phyloP scores from a whole-genome alignment of 352 stramenopile genomes.

The Globisporangium paddicum region DNA sequence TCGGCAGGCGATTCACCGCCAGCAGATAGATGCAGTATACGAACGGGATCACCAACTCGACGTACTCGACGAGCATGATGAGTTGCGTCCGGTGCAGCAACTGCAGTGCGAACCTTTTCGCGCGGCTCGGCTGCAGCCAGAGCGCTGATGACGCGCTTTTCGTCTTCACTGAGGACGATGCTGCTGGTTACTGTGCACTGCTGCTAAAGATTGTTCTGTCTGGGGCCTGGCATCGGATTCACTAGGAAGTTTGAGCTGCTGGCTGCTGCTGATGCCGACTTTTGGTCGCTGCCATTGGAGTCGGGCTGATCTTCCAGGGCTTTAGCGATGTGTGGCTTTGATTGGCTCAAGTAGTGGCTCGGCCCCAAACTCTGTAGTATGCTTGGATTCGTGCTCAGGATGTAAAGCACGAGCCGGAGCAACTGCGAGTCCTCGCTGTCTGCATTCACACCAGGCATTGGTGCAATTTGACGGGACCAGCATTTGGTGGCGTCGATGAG shows the following conservation, averaged over 20 bases:
- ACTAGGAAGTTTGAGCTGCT: not conserved
- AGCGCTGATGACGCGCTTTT: not conserved
- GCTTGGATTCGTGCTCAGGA: not conserved
- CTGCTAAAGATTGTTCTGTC: too few relatives aligned
- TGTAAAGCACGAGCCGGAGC: not conserved
- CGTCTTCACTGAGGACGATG: not conserved
- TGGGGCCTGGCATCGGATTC: not conserved
- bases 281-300: not conserved
- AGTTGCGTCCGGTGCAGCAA: conserved; percentile 17
- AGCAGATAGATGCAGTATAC: conserved; percentile 12
- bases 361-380: not conserved
- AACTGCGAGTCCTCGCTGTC: not conserved
- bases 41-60: conserved; percentile 20
- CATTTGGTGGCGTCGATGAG: not conserved
- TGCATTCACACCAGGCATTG: not conserved
- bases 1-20: conserved; percentile 3
- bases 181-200: not conserved
- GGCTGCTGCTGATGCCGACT: not conserved
- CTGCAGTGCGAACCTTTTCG: not conserved
- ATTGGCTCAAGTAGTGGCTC: not conserved
- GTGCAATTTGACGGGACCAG: not conserved
- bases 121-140: not conserved
- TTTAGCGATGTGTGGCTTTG: not conserved
- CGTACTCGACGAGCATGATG: conserved; percentile 18
- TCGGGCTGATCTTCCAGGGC: not conserved